Percentiles rank a stretch among this genome's conserved stretches.
These are phyloP conservation scores for Umbelopsis isabellina DNA, from an alignment of 192 early-diverging fungal species.

Conservation along the genomic window DNA sequence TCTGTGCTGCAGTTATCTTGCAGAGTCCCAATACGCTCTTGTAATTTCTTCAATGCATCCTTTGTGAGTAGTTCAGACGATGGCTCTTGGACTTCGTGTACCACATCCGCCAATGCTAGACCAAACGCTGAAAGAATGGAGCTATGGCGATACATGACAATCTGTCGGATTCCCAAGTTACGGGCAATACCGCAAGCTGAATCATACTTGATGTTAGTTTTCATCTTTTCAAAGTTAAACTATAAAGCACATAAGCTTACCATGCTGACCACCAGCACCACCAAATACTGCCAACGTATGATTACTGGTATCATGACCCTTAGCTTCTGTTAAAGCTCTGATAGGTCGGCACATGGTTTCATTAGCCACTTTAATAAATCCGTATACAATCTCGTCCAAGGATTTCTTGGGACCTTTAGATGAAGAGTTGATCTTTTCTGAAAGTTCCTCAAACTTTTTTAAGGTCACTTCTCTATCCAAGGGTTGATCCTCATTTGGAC, in stretches of 20 bases:
- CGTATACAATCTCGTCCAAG: slow-evolving; percentile 88
- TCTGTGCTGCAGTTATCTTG: slow-evolving; percentile 45
- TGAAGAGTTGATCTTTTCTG: slow-evolving; percentile 64
- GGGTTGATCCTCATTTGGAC: slow-evolving; percentile 77
- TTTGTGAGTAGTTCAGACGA: slow-evolving; percentile 55
- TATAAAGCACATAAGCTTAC: slow-evolving; percentile 4
- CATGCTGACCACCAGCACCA: slow-evolving; percentile 93
- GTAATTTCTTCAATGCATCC: slow-evolving; percentile 44
- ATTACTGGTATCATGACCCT: slow-evolving; percentile 83
- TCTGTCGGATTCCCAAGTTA: slow-evolving; percentile 79
- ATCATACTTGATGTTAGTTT: background rate
- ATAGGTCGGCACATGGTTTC: slow-evolving; percentile 97
- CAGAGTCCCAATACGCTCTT: slow-evolving; percentile 58
- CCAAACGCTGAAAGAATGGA: slow-evolving; percentile 97
- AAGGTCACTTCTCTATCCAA: slow-evolving; percentile 70
- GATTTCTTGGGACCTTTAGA: slow-evolving; percentile 60
- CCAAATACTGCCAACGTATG: slow-evolving; percentile 94
- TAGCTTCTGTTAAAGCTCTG: slow-evolving; percentile 88
- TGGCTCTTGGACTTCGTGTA: slow-evolving; percentile 90
- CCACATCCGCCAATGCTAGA: slow-evolving; percentile 85
- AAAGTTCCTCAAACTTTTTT: slow-evolving; percentile 66
- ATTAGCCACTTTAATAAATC: slow-evolving; percentile 95
- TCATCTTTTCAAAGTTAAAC: background rate
- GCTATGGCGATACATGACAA: slow-evolving; percentile 87
- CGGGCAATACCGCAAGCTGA: slow-evolving; percentile 88